phyloP scores from a whole-genome alignment of 1,284 basidiomycete genomes.

The Amylostereum chailletii region DNA sequence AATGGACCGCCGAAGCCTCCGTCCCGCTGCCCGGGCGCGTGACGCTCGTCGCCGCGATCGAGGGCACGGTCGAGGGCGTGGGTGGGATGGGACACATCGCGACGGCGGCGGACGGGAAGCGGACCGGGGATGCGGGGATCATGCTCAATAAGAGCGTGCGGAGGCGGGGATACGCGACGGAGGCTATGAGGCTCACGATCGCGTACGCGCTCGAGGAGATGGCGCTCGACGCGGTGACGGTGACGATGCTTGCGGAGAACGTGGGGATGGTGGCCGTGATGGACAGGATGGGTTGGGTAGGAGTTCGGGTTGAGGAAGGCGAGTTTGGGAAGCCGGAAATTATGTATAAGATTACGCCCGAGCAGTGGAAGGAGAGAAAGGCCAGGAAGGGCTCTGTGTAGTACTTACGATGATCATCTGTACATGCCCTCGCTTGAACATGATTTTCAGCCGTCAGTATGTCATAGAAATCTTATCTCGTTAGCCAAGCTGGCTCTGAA shows the following conservation, averaged over 20 bases:
- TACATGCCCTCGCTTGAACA: too few relatives aligned
- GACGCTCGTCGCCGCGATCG: neutral
- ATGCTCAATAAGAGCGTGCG: neutral
- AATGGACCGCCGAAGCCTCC: neutral
- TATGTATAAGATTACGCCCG: neutral
- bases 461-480: too few relatives aligned
- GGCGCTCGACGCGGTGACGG: neutral
- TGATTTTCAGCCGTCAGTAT: too few relatives aligned
- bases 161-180: neutral
- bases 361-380: neutral
- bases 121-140: neutral
- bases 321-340: neutral
- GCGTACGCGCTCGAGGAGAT: neutral
- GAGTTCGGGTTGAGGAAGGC: neutral
- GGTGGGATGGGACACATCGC: neutral
- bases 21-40: neutral
- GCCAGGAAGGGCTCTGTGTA: neutral
- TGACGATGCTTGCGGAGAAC: constrained; percentile 1
- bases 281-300: neutral
- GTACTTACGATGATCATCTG: too few relatives aligned
- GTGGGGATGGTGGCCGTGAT: neutral
- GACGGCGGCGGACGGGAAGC: neutral
- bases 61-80: neutral
- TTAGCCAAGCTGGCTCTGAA: too few relatives aligned
- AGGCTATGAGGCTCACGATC: neutral